Conservation (phyloP, 108 stramenopile species). For the Discostella stelligeroides region DNA sequence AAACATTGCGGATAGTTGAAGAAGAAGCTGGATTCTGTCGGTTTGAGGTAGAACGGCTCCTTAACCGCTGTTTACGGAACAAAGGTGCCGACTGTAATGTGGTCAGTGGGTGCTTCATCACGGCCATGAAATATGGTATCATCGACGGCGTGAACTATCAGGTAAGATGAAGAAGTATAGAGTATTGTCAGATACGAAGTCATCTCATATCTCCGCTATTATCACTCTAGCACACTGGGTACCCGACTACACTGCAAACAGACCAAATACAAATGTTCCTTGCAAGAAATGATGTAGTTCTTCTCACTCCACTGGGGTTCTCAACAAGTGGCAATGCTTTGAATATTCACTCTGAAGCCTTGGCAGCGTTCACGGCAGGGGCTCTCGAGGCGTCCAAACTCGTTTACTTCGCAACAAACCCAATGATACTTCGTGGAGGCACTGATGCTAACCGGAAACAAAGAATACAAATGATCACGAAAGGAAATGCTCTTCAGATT, state of each 20-base stretch:
- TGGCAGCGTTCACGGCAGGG: constrained; percentile 62
- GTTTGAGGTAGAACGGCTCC: constrained; percentile 62
- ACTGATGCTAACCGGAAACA: constrained; percentile 34
- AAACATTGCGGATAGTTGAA: constrained; percentile 51
- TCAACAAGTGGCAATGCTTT: constrained; percentile 52
- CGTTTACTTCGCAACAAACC: constrained; percentile 58
- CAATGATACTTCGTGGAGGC: constrained; percentile 47
- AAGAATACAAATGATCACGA: constrained; percentile 54
- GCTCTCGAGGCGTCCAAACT: constrained; percentile 57
- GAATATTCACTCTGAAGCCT: constrained; percentile 57
- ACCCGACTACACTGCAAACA: constrained; percentile 43
- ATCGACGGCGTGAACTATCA: constrained; percentile 56
- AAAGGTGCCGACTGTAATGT: constrained; percentile 63
- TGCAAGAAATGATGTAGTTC: constrained; percentile 57
- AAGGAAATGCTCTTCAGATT: constrained; percentile 38
- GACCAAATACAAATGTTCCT: constrained; percentile 45
- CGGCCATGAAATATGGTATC: constrained; percentile 57
- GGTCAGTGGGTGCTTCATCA: constrained; percentile 64
- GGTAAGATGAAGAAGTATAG: background rate
- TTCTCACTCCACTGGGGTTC: constrained; percentile 61
- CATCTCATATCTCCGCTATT: background rate
- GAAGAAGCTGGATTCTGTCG: constrained; percentile 72
- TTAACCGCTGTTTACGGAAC: constrained; percentile 53
- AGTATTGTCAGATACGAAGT: background rate
- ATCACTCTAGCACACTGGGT: constrained; percentile 40